phyloP scores from a whole-genome alignment of 2,329 filamentous ascomycete genomes.

The Sporothrix luriei region DNA sequence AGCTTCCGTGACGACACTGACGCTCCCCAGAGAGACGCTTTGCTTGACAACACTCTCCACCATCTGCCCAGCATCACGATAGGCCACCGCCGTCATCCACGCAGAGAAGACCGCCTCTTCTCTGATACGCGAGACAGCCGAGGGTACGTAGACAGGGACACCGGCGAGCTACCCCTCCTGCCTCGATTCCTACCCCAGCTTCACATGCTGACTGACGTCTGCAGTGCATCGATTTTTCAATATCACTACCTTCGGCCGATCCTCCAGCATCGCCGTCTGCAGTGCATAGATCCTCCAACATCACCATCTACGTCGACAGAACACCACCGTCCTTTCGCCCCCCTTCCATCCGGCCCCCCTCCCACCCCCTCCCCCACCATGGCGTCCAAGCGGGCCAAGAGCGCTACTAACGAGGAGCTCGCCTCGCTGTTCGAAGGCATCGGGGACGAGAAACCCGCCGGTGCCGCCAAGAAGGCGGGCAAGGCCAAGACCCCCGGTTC shows the following conservation, averaged over 20 bases:
- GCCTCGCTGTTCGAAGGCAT: constrained; percentile 68
- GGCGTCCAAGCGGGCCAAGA: constrained; percentile 61
- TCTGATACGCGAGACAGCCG: not conserved
- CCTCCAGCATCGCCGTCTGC: not conserved
- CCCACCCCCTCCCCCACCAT: too few relatives aligned
- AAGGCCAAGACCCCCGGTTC: constrained; percentile 42
- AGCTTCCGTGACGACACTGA: not conserved
- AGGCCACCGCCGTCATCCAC: not conserved
- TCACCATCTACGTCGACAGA: not conserved
- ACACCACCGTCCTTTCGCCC: constrained; percentile 34
- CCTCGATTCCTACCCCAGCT: not conserved
- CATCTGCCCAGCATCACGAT: not conserved
- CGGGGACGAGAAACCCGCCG: constrained; percentile 53
- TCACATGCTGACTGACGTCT: constrained; percentile 19
- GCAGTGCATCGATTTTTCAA: not conserved
- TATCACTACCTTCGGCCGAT: not conserved
- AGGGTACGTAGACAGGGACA: not conserved
- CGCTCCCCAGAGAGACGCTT: not conserved
- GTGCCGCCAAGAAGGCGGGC: constrained; percentile 47
- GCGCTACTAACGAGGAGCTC: constrained; percentile 61
- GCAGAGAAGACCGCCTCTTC: too few relatives aligned
- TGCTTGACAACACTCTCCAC: not conserved
- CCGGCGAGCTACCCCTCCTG: not conserved
- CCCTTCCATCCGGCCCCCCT: too few relatives aligned
- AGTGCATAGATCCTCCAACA: not conserved